Percentiles rank a stretch among this genome's conserved stretches.
phyloP scores from a whole-genome alignment of 192 early-diverging fungal genomes.

The Coemansia erecta region DNA sequence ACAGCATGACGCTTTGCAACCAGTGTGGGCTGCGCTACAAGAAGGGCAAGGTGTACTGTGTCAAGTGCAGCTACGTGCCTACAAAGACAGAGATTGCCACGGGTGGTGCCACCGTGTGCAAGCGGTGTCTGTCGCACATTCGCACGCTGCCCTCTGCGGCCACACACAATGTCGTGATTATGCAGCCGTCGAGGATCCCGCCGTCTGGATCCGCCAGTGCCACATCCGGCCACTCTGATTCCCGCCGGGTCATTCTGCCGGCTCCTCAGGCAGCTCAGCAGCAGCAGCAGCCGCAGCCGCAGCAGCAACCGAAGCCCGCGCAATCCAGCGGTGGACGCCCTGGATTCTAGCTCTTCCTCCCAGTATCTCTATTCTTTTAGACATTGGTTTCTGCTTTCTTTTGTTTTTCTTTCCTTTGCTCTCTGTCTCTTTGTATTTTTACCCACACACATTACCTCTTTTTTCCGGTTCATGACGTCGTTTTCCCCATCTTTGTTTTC shows the following conservation, averaged over 20 bases:
- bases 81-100: constrained; percentile 56
- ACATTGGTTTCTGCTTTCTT: not conserved
- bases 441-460: not conserved
- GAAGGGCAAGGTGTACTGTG: constrained; percentile 56
- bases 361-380: constrained; percentile 1
- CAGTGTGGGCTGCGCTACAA: constrained; percentile 55
- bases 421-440: constrained; percentile 3
- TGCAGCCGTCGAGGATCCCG: constrained; percentile 6
- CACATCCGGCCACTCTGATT: not conserved
- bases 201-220: not conserved
- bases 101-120: constrained; percentile 47
- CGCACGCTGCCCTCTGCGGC: constrained; percentile 1
- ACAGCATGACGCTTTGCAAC: constrained; percentile 56
- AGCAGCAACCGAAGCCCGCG: not conserved
- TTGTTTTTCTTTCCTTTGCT: constrained; percentile 3
- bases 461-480: not conserved
- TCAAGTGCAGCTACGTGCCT: constrained; percentile 52
- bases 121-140: constrained; percentile 34
- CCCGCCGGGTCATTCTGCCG: constrained; percentile 4
- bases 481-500: not conserved
- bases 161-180: not conserved
- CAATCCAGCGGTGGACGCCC: not conserved
- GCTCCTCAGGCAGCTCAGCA: not conserved
- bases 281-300: not conserved
- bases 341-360: not conserved